These are phyloP conservation scores for Psidium friedrichsthalianum DNA, from an alignment of 345 rosid species.

Conservation along the genomic window DNA sequence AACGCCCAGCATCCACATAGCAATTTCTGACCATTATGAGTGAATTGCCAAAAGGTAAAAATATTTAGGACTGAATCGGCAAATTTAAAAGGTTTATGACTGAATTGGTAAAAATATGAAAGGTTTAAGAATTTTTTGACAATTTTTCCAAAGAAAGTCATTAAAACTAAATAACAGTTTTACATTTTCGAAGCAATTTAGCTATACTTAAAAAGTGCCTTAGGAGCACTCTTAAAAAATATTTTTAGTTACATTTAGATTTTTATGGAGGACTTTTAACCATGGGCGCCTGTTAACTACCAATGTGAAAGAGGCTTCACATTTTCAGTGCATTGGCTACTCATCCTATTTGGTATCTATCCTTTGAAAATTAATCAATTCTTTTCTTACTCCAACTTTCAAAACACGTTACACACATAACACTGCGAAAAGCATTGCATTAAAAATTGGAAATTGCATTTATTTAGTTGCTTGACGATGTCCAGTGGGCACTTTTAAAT, in stretches of 20 bases:
- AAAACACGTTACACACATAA: background rate
- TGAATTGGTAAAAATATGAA: too few relatives aligned
- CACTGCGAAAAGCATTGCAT: background rate
- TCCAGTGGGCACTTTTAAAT: background rate
- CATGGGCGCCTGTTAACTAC: background rate
- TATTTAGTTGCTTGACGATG: background rate
- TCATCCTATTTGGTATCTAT: background rate
- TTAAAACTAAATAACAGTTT: too few relatives aligned
- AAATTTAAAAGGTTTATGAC: too few relatives aligned
- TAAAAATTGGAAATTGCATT: background rate
- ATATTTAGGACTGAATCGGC: too few relatives aligned
- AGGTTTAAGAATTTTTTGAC: too few relatives aligned
- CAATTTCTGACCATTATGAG: too few relatives aligned
- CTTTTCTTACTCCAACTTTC: background rate
- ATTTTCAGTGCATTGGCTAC: background rate
- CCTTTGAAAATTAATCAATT: background rate
- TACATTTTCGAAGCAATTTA: too few relatives aligned
- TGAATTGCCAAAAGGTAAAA: too few relatives aligned
- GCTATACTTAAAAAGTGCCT: too few relatives aligned
- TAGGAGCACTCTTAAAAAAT: too few relatives aligned
- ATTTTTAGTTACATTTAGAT: background rate
- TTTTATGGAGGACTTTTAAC: background rate
- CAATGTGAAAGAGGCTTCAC: background rate
- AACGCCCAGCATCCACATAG: too few relatives aligned
- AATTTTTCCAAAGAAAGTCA: too few relatives aligned